Percentiles rank a stretch among this genome's conserved stretches.
Evolutionary conservation across 192 early-diverging fungal species (phyloP).

Genomic region (Tieghemiomyces parasiticus): DNA sequence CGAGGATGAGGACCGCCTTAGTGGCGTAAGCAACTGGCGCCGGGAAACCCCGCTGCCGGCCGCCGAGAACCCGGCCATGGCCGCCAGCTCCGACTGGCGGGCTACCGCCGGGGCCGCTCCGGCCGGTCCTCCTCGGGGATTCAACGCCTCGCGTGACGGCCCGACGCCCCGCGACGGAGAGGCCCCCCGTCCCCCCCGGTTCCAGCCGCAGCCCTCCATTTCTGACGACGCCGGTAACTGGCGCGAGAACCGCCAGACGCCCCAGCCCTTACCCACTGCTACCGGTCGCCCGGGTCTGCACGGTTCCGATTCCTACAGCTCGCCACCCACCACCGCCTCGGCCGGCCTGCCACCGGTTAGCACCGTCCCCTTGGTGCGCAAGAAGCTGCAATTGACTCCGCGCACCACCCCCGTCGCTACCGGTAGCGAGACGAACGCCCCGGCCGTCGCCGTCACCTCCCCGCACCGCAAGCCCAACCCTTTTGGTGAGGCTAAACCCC

Average conservation of each 20-base stretch:
- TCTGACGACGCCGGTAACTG: constrained; percentile 5
- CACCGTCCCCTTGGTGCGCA: neutral
- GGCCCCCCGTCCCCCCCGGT: too few species aligned
- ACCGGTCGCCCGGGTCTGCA: too few species aligned
- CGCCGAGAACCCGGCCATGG: neutral
- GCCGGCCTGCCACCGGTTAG: too few species aligned
- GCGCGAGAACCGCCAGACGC: neutral
- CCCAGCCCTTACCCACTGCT: neutral
- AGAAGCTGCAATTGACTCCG: constrained; percentile 1
- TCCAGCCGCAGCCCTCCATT: neutral
- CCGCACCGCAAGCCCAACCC: constrained; percentile 27
- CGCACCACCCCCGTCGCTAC: too few species aligned
- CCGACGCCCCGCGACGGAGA: neutral
- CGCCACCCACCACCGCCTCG: neutral
- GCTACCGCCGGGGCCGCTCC: neutral
- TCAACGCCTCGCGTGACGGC: neutral
- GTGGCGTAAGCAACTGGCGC: neutral
- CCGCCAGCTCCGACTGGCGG: neutral
- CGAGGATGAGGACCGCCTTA: neutral
- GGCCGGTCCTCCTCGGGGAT: neutral
- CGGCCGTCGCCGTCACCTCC: neutral
- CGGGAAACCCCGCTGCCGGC: neutral
- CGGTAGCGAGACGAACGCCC: neutral
- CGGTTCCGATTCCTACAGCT: neutral
- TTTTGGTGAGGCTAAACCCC: constrained; percentile 33